Conservation (phyloP, 2,329 filamentous ascomycete species). For the Penicillium expansum region DNA sequence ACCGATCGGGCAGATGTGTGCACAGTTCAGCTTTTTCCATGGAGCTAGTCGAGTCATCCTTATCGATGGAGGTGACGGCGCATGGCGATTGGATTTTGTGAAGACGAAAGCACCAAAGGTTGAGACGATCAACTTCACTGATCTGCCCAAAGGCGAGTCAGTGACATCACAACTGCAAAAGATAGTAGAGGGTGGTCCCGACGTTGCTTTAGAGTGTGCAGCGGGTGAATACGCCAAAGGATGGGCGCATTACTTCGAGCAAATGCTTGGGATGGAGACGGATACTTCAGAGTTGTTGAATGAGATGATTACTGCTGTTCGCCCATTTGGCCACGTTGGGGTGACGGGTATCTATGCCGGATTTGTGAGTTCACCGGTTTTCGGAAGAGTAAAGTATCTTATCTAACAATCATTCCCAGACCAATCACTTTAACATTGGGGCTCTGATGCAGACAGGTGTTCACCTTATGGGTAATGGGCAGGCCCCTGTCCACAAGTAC, state of each 20-base stretch:
- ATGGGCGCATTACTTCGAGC: slow-evolving; percentile 60
- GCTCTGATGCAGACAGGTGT: slow-evolving; percentile 84
- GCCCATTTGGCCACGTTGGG: slow-evolving; percentile 64
- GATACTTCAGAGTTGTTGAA: slow-evolving; percentile 70
- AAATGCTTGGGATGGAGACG: slow-evolving; percentile 68
- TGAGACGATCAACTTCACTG: slow-evolving; percentile 67
- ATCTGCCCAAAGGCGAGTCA: slow-evolving; percentile 59
- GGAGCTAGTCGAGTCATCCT: slow-evolving; percentile 74
- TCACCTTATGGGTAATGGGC: slow-evolving; percentile 68
- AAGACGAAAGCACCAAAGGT: slow-evolving; percentile 63
- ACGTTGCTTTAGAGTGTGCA: slow-evolving; percentile 69
- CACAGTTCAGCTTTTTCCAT: slow-evolving; percentile 64
- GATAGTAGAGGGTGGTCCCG: slow-evolving; percentile 69
- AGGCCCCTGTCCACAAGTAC: slow-evolving; percentile 76
- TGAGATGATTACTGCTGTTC: slow-evolving; percentile 52
- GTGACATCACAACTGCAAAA: slow-evolving; percentile 73
- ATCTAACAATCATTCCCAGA: slow-evolving; percentile 42
- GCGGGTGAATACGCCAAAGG: slow-evolving; percentile 63
- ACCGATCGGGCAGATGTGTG: slow-evolving; percentile 78
- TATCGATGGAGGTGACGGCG: slow-evolving; percentile 66
- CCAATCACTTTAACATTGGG: slow-evolving; percentile 80
- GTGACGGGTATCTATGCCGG: slow-evolving; percentile 70
- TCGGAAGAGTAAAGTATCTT: neutral
- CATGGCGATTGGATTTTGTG: slow-evolving; percentile 66
- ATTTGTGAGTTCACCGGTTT: slow-evolving; percentile 46